Percentiles rank a stretch among this genome's conserved stretches.
Evolutionary conservation across 2,329 filamentous ascomycete species (phyloP).

Genomic region (Penicillium sp.): DNA sequence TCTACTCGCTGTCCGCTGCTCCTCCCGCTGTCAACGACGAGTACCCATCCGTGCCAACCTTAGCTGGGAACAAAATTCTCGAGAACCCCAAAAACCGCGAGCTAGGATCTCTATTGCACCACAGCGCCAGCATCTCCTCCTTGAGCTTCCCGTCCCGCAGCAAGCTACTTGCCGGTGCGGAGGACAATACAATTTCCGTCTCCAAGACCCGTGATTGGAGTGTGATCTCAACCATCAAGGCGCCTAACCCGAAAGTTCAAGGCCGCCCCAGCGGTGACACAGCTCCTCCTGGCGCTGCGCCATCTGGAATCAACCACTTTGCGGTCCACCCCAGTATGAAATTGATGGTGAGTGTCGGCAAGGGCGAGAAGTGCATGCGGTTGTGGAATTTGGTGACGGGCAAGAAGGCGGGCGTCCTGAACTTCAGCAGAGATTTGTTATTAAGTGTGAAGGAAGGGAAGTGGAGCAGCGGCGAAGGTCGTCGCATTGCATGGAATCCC

Average conservation of each 20-base stretch:
- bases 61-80: slow-evolving; percentile 68
- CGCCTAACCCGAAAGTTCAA: slow-evolving; percentile 72
- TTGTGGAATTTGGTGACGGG: slow-evolving; percentile 96
- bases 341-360: slow-evolving; percentile 88
- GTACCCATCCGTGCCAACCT: slow-evolving; percentile 58
- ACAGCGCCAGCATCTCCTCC: slow-evolving; percentile 73
- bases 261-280: slow-evolving; percentile 88
- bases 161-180: slow-evolving; percentile 81
- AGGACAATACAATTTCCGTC: slow-evolving; percentile 88
- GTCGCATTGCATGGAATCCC: slow-evolving; percentile 73
- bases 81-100: slow-evolving; percentile 86
- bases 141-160: slow-evolving; percentile 77
- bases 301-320: slow-evolving; percentile 89
- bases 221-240: slow-evolving; percentile 80
- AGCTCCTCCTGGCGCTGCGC: slow-evolving; percentile 71
- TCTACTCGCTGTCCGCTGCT: slow-evolving; percentile 79
- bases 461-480: slow-evolving; percentile 74
- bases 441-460: slow-evolving; percentile 70
- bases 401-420: slow-evolving; percentile 88
- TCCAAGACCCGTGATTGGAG: slow-evolving; percentile 86
- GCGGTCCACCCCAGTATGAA: slow-evolving; percentile 95
- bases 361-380: slow-evolving; percentile 84
- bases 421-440: slow-evolving; percentile 71
- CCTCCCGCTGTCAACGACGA: slow-evolving; percentile 55
- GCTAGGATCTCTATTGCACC: slow-evolving; percentile 80